These are phyloP conservation scores for Boletus reticulatus DNA, from an alignment of 768 basidiomycete species.

Conservation along the genomic window DNA sequence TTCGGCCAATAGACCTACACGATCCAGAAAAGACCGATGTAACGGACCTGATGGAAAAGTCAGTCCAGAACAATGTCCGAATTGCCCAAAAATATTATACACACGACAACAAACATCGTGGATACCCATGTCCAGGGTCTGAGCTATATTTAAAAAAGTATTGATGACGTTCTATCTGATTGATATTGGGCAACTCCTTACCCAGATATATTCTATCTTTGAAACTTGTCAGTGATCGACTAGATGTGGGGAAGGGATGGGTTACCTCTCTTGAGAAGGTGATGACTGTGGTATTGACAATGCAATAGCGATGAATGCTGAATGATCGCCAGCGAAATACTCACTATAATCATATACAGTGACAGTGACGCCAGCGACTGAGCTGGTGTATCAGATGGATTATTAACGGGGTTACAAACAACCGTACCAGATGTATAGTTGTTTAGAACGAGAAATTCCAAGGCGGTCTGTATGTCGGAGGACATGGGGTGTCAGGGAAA, in stretches of 20 bases:
- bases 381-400: neutral
- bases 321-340: too few relatives aligned
- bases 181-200: neutral
- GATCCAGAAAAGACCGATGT: too few relatives aligned
- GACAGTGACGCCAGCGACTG: neutral
- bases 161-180: neutral
- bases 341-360: slow-evolving; percentile 1
- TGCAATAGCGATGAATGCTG: too few relatives aligned
- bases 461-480: neutral
- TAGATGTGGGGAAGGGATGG: too few relatives aligned
- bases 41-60: too few relatives aligned
- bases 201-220: neutral
- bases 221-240: neutral
- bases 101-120: neutral
- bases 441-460: neutral
- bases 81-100: too few relatives aligned
- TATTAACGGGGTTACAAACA: neutral
- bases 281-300: too few relatives aligned
- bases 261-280: too few relatives aligned
- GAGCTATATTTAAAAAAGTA: neutral
- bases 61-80: too few relatives aligned
- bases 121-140: neutral
- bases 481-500: neutral
- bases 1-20: too few relatives aligned
- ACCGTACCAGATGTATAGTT: neutral